Evolutionary conservation across 2,329 filamentous ascomycete genomes (phyloP), one percentile per base, ranked within the genome.

Genomic region (Verticillium alfalfae): DNA sequence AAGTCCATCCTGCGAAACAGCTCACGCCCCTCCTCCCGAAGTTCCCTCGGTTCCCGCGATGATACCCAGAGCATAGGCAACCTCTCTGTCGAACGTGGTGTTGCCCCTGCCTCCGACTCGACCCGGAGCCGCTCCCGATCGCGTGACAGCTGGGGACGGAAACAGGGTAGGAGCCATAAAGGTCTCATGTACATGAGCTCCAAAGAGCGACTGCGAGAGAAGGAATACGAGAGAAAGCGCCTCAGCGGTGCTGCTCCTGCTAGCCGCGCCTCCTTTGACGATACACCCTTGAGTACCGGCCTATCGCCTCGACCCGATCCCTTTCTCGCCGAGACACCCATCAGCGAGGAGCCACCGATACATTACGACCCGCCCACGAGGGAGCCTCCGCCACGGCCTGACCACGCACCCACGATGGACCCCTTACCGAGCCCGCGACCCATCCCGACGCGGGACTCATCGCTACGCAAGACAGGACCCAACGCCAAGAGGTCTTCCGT

Each of bases 101-200:
- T 76, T n/a, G 74, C 79, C 12, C 76, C 79, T 16, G 74, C 76
- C 0, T 75, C 77, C 13, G 82, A 88, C 65, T 52, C 58, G 15
- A 63, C 62, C 34, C 70, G 87, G 66, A 78, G 76, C 64, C 79
- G 77, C 60, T 78, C 84, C 68, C 75, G 78, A 52, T 88, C 86
- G 2, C 78, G 81, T 65, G 86, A 89, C 67, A 88, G 84, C 71
- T 88, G 86, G 85, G 82, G 83, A 22, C 84, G 78, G 70, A 88
- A 85, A 70, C 75, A 81, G 49, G 72, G 73, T 2, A 79, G 85
- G 34, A 77, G 76, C 61, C 74, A 83, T 64, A 85, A 83, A 70
- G 84, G 87, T 3, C 75, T 91, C 69, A 87, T 88, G 83, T 90
- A 91, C 69, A 91, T 89, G 87, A 87, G 83, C 75, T 91, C 89